Percentiles rank a stretch among this genome's conserved stretches.
phyloP scores from a whole-genome alignment of 2,329 filamentous ascomycete species.

The Sphaceloma murrayae region DNA sequence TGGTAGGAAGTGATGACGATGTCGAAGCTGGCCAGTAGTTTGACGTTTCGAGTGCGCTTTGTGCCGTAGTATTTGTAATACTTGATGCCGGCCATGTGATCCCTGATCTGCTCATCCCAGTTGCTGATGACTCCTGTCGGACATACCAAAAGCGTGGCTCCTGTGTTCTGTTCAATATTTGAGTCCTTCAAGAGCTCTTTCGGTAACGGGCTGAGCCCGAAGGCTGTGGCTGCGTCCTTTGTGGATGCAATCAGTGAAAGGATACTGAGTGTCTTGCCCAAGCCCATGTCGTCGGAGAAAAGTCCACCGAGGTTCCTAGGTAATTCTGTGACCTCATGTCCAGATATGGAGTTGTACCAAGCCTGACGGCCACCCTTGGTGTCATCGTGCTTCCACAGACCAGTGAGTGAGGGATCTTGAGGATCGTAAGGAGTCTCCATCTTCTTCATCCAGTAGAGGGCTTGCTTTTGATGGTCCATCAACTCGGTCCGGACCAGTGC shows the following conservation, averaged over 20 bases:
- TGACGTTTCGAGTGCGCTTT: constrained; percentile 59
- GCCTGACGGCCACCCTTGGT: constrained; percentile 48
- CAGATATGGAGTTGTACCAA: constrained; percentile 81
- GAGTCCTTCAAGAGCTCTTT: constrained; percentile 28
- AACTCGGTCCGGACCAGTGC: constrained; percentile 56
- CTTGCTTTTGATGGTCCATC: constrained; percentile 82
- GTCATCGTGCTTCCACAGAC: constrained; percentile 64
- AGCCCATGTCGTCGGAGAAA: constrained; percentile 43
- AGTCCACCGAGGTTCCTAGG: constrained; percentile 36
- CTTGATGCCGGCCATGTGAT: constrained; percentile 62
- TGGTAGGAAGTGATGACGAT: constrained; percentile 89
- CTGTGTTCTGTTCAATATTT: constrained; percentile 54
- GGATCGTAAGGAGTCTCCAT: constrained; percentile 53
- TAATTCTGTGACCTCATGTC: constrained; percentile 42
- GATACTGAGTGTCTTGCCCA: constrained; percentile 59
- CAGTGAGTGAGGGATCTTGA: constrained; percentile 34
- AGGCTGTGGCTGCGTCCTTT: constrained; percentile 51
- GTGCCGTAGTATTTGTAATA: constrained; percentile 83
- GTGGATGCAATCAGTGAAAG: constrained; percentile 66
- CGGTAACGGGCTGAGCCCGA: constrained; percentile 47
- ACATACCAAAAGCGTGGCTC: constrained; percentile 75
- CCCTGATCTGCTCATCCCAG: constrained; percentile 85
- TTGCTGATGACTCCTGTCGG: constrained; percentile 87
- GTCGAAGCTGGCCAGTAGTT: constrained; percentile 63
- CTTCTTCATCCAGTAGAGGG: constrained; percentile 71